These are phyloP conservation scores for Lyophyllum semitale DNA, from an alignment of 768 basidiomycete species.

Conservation along the genomic window DNA sequence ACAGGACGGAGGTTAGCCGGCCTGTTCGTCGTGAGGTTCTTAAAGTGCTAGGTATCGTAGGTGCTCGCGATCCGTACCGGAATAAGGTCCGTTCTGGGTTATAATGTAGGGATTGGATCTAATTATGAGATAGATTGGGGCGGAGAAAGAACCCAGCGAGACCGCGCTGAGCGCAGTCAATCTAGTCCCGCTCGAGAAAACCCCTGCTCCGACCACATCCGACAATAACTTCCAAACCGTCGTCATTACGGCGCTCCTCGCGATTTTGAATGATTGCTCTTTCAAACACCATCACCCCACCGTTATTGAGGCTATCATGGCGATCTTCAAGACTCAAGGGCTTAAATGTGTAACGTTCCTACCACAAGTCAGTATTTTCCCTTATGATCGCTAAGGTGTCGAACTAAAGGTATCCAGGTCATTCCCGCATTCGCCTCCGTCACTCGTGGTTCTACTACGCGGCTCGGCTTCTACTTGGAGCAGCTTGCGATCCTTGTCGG, in stretches of 20 bases:
- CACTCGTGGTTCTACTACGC: slow-evolving; percentile 77
- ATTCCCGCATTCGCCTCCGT: slow-evolving; percentile 94
- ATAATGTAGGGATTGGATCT: slow-evolving; percentile 7
- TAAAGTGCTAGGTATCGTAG: slow-evolving; percentile 93
- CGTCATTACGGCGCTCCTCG: slow-evolving; percentile 84
- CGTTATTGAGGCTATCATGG: slow-evolving; percentile 97
- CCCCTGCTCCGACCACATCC: slow-evolving; percentile 60
- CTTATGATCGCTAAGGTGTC: neutral
- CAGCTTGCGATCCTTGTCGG: slow-evolving; percentile 93
- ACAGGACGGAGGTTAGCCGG: slow-evolving; percentile 77
- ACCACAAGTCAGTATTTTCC: slow-evolving; percentile 67
- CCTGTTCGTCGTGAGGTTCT: slow-evolving; percentile 85
- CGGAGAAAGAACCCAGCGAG: slow-evolving; percentile 67
- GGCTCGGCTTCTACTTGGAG: slow-evolving; percentile 89
- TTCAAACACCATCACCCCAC: slow-evolving; percentile 86
- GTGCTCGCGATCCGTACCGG: slow-evolving; percentile 93
- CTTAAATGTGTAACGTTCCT: slow-evolving; percentile 94
- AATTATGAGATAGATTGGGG: slow-evolving; percentile 46
- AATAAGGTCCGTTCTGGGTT: slow-evolving; percentile 63
- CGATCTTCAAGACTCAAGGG: slow-evolving; percentile 98
- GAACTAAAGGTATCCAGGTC: slow-evolving; percentile 52
- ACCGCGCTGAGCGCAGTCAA: slow-evolving; percentile 63
- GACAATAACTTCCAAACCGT: slow-evolving; percentile 99
- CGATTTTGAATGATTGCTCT: slow-evolving; percentile 87
- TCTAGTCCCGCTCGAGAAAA: slow-evolving; percentile 69